Conservation (phyloP, 306 rosid species). For the Vicia faba region DNA sequence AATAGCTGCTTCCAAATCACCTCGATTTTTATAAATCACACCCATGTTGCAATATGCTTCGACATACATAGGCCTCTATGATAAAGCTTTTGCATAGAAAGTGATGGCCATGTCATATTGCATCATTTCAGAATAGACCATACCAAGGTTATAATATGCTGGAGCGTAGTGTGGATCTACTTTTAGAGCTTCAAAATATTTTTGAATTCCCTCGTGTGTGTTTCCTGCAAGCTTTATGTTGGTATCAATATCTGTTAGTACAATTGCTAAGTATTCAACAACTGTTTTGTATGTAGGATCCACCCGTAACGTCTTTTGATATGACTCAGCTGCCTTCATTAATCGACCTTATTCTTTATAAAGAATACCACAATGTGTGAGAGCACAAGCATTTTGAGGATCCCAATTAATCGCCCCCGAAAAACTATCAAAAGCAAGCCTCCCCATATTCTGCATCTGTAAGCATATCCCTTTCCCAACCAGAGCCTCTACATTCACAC, state of each 20-base stretch:
- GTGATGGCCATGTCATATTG: too few relatives aligned
- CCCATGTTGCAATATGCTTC: too few relatives aligned
- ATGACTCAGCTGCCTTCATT: conserved; percentile 93
- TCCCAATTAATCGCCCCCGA: conserved; percentile 77
- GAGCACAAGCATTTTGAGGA: conserved; percentile 84
- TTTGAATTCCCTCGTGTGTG: conserved; percentile 95
- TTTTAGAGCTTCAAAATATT: conserved; percentile 96
- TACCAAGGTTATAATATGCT: too few relatives aligned
- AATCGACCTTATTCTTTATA: conserved; percentile 93
- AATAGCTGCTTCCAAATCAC: too few relatives aligned
- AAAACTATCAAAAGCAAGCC: conserved; percentile 82
- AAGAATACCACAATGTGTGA: conserved; percentile 85
- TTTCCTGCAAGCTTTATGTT: conserved; percentile 97
- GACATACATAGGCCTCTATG: too few relatives aligned
- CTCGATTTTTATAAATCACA: too few relatives aligned
- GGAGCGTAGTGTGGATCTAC: too few relatives aligned
- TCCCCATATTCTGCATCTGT: conserved; percentile 90
- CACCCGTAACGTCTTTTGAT: conserved; percentile 79
- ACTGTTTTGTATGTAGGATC: conserved; percentile 86
- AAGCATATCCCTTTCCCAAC: conserved; percentile 95
- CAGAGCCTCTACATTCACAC: conserved; percentile 72
- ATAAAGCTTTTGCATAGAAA: too few relatives aligned
- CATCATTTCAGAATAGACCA: too few relatives aligned
- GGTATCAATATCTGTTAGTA: conserved; percentile 95
- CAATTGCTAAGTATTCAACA: conserved; percentile 93